Conservation (phyloP, 2,329 filamentous ascomycete species). For the Cladophialophora immunda region DNA sequence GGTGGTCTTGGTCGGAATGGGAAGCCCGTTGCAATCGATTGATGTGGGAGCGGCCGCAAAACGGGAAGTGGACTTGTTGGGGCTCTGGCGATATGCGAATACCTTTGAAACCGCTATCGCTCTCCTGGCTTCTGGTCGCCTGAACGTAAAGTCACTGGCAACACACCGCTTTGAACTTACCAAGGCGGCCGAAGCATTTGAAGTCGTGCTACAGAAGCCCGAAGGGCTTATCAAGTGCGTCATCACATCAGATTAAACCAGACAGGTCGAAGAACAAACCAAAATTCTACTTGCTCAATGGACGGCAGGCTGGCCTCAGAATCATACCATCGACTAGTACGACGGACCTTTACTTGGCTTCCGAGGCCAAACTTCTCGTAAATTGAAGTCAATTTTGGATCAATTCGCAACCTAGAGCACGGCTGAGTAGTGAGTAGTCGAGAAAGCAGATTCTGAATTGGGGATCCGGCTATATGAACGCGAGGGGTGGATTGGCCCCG, state of each 20-base stretch:
- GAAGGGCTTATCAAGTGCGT: slow-evolving; percentile 64
- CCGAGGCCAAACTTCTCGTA: too few relatives aligned
- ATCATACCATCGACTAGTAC: neutral
- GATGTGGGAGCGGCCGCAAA: slow-evolving; percentile 62
- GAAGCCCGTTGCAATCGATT: slow-evolving; percentile 62
- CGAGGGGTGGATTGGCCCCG: neutral
- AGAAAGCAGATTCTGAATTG: too few relatives aligned
- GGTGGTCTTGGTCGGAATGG: slow-evolving; percentile 65
- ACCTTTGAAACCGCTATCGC: slow-evolving; percentile 63
- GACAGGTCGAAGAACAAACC: neutral
- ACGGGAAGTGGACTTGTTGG: slow-evolving; percentile 64
- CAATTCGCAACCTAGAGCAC: neutral
- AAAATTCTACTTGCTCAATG: neutral
- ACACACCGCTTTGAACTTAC: slow-evolving; percentile 71
- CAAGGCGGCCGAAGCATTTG: slow-evolving; percentile 66
- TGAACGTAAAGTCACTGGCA: slow-evolving; percentile 66
- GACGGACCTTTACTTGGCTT: neutral
- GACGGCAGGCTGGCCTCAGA: neutral
- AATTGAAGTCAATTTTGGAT: neutral
- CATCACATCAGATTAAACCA: slow-evolving; percentile 12
- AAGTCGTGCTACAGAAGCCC: slow-evolving; percentile 60
- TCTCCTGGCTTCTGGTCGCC: slow-evolving; percentile 58
- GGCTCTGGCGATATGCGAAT: slow-evolving; percentile 64
- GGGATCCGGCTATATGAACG: neutral
- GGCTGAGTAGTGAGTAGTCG: too few relatives aligned